Percentiles rank a stretch among this genome's conserved stretches.
These are phyloP conservation scores for Schoenoplectus triqueter DNA, from an alignment of 202 grass and related monocot genomes.

Conservation along the genomic window DNA sequence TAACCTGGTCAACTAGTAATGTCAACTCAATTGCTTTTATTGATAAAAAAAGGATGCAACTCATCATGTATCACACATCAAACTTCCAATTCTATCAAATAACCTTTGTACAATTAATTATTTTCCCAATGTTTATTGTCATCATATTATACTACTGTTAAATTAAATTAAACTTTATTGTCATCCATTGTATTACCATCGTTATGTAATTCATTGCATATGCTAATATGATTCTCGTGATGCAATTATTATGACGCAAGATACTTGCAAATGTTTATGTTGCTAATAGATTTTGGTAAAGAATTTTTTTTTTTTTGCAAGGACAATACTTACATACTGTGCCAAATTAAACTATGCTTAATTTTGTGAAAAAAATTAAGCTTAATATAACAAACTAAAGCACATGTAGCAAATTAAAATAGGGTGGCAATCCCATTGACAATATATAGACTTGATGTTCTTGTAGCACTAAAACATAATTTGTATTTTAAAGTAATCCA, in stretches of 20 bases:
- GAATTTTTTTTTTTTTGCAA: neutral
- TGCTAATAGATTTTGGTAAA: neutral
- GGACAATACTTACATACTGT: neutral
- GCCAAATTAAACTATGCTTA: too few species aligned
- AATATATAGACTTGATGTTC: neutral
- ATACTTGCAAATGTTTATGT: neutral
- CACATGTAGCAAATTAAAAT: neutral
- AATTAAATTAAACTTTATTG: neutral
- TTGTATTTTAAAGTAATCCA: too few species aligned
- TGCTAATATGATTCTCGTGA: neutral
- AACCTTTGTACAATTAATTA: neutral
- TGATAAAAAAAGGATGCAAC: neutral
- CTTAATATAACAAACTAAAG: neutral
- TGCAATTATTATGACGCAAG: neutral
- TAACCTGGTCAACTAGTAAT: neutral
- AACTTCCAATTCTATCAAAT: neutral
- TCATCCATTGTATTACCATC: neutral
- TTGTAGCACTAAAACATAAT: neutral
- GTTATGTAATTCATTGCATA: conserved; percentile 8
- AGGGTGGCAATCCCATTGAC: neutral
- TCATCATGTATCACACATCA: neutral
- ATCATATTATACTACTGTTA: neutral
- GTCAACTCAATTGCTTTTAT: conserved; percentile 13
- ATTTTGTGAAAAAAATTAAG: neutral
- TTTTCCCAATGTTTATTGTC: neutral